These are phyloP conservation scores for Pyrus communis DNA, from an alignment of 306 rosid species.

Conservation along the genomic window DNA sequence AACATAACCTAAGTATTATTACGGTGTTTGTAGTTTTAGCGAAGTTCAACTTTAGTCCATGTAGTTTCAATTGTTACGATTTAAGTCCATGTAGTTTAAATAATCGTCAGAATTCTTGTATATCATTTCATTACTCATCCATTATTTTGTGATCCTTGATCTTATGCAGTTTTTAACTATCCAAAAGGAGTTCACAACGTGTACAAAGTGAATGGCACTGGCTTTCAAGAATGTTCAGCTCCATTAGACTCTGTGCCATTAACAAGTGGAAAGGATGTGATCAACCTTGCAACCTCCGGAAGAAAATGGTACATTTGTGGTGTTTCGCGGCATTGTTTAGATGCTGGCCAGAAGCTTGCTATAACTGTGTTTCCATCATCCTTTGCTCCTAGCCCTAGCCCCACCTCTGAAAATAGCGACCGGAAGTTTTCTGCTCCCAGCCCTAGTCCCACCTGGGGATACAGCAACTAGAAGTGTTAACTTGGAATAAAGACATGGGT, in stretches of 20 bases:
- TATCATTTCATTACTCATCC: too few relatives aligned
- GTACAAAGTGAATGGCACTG: slow-evolving; percentile 31
- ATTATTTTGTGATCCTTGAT: too few relatives aligned
- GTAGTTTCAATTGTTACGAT: too few relatives aligned
- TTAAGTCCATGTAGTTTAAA: too few relatives aligned
- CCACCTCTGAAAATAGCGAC: background rate
- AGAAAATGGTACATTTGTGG: slow-evolving; percentile 52
- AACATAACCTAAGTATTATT: background rate
- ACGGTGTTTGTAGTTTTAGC: too few relatives aligned
- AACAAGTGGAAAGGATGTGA: slow-evolving; percentile 30
- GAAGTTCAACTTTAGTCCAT: too few relatives aligned
- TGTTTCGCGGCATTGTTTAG: slow-evolving; percentile 23
- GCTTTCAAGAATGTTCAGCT: slow-evolving; percentile 23
- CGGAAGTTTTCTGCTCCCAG: background rate
- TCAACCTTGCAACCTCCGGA: slow-evolving; percentile 26
- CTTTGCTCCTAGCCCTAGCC: background rate
- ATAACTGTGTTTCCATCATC: slow-evolving; percentile 23
- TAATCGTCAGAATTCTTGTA: too few relatives aligned
- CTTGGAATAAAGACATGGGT: background rate
- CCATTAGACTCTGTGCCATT: slow-evolving; percentile 5
- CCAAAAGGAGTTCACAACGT: slow-evolving; percentile 30
- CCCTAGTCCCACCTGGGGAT: background rate
- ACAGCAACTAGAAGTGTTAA: background rate
- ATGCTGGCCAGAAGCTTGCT: slow-evolving; percentile 31
- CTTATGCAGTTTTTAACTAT: slow-evolving; percentile 33